These are phyloP conservation scores for Cyathus striatus DNA, from an alignment of 768 basidiomycete genomes.

Conservation along the genomic window DNA sequence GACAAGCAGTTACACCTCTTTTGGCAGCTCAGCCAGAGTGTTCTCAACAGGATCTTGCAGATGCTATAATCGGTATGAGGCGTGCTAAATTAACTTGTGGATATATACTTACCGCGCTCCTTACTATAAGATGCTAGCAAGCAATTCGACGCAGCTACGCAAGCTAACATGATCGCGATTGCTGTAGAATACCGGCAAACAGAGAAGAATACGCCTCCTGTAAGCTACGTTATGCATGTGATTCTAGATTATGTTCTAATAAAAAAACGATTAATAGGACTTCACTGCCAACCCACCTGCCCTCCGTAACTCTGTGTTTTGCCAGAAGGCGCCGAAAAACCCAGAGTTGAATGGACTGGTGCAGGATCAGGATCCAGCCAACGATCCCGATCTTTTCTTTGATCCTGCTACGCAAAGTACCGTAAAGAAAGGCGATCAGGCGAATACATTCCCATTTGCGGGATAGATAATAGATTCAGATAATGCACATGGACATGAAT, in stretches of 20 bases:
- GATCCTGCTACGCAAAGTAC: conserved; percentile 34
- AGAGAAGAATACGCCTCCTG: conserved; percentile 59
- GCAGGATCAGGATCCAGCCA: conserved; percentile 46
- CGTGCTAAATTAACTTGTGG: not conserved
- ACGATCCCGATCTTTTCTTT: conserved; percentile 48
- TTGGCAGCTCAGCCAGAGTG: conserved; percentile 50
- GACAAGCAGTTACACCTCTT: conserved; percentile 46
- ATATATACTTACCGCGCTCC: not conserved
- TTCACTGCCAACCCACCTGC: conserved; percentile 47
- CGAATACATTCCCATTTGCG: conserved; percentile 42
- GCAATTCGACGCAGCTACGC: conserved; percentile 46
- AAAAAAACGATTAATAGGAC: conserved; percentile 25
- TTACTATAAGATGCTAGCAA: conserved; percentile 37
- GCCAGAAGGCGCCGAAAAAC: conserved; percentile 48
- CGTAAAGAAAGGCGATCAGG: conserved; percentile 40
- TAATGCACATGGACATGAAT: too few relatives aligned
- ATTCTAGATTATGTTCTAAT: not conserved
- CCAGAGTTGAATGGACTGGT: conserved; percentile 43
- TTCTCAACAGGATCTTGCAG: conserved; percentile 54
- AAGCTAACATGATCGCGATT: conserved; percentile 45
- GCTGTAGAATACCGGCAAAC: conserved; percentile 49
- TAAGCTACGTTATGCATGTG: conserved; percentile 15
- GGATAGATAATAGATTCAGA: too few relatives aligned
- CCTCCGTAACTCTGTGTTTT: conserved; percentile 53
- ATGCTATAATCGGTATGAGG: conserved; percentile 48